Evolutionary conservation across 164 flowering plant genomes (phyloP).

Genomic region (Saururus chinensis): DNA sequence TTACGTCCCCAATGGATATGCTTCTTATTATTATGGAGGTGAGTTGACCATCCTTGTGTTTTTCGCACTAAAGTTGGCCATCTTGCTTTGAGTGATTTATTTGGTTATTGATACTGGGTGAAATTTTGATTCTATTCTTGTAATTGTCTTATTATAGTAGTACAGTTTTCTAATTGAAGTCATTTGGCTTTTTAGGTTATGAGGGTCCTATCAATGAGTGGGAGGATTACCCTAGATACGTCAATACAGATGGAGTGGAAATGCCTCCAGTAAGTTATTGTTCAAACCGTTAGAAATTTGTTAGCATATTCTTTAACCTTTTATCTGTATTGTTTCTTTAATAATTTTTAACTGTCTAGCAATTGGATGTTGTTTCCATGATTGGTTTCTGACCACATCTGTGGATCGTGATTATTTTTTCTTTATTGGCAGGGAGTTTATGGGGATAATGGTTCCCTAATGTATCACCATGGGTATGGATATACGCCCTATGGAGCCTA

Average conservation of each 20-base stretch:
- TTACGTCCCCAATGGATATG: constrained; percentile 35
- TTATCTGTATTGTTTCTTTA: neutral
- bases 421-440: constrained; percentile 37
- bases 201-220: constrained; percentile 51
- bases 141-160: neutral
- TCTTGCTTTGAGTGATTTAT: neutral
- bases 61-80: neutral
- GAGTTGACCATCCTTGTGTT: neutral
- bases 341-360: neutral
- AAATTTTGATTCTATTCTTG: neutral
- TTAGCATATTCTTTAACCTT: neutral
- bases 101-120: neutral
- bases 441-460: constrained; percentile 54
- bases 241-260: constrained; percentile 53
- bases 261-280: constrained; percentile 42
- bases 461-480: constrained; percentile 64
- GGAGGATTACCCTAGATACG: constrained; percentile 47
- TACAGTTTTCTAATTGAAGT: neutral
- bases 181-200: constrained; percentile 30
- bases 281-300: too few species aligned
- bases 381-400: too few species aligned
- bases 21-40: constrained; percentile 48
- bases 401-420: neutral
- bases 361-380: neutral
- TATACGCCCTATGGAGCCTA: constrained; percentile 68